Base-by-base conservation (phyloP, 2,329 filamentous ascomycete genomes). In the Zymoseptoria passerinii region DNA sequence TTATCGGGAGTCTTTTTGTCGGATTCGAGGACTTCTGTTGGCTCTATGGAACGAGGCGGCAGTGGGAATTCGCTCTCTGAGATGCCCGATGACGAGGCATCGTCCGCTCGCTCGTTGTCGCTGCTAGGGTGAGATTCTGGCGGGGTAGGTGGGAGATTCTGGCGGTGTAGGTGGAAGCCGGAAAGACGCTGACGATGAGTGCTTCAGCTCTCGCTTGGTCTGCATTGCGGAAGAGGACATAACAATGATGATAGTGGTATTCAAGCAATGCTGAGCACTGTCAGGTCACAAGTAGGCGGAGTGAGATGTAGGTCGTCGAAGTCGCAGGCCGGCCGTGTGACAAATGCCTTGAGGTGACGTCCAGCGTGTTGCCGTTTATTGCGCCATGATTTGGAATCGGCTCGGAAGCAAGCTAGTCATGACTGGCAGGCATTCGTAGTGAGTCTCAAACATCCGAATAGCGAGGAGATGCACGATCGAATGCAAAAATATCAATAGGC, bases 1-100 rank as follows among this genome's bases (percentile, higher is more conserved):
- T 75, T 78, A 69, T 96, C 92, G 8, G 92, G 92, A 0, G 91
- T 96, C 62, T 88, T 87, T 63, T 88, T 78, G 70, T 96, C 91
- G 67, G 89, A 75, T n/a, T 84, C 78, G 5, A 95, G 78, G 10
- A 94, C 82, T 49, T 80, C 75, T 52, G 81, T 84, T 4, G 83
- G 78, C 52, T 72, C 70, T 48, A 72, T 80, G 4, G 83, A 80
- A 20, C 78, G 79, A 8, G 89, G 90, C 10, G 90, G 89, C 3
- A 95, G 77, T 20, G 89, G 81, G 59, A 90, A 84, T 50, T 77
- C 71, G 16, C 61, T 52, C 18, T 64, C 60, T 16, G 59, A 58
- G 88, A 73, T 80, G 84, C 20, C 73, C 87, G 58, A 76, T 88
- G n/a, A 89, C 83, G 62, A 64, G 18, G 57, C 55, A 10, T 66